Evolutionary conservation across 352 stramenopile genomes (phyloP).

Genomic region (Phytopythium helicoides): DNA sequence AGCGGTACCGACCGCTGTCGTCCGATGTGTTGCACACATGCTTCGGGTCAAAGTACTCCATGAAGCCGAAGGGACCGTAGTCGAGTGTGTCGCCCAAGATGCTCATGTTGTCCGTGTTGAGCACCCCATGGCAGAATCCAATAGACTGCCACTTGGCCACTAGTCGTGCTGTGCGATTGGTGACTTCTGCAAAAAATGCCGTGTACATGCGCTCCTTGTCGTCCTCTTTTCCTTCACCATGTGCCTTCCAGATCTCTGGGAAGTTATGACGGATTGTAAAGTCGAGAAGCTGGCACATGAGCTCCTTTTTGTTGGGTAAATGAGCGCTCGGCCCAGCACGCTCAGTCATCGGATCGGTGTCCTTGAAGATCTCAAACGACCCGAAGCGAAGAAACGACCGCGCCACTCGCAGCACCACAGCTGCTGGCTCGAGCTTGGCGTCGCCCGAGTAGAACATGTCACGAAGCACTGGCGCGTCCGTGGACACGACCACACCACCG

Average conservation of each 20-base stretch:
- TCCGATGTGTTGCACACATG: slow-evolving; percentile 86
- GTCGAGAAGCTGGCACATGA: slow-evolving; percentile 77
- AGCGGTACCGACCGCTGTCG: slow-evolving; percentile 75
- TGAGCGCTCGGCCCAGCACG: slow-evolving; percentile 64
- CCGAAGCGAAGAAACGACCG: slow-evolving; percentile 94
- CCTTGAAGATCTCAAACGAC: slow-evolving; percentile 96
- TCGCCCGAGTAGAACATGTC: slow-evolving; percentile 91
- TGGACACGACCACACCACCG: slow-evolving; percentile 71
- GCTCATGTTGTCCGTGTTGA: slow-evolving; percentile 94
- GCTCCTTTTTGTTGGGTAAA: slow-evolving; percentile 59
- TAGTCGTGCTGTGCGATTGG: slow-evolving; percentile 68
- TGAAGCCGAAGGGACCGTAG: slow-evolving; percentile 92
- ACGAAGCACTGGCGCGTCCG: slow-evolving; percentile 62
- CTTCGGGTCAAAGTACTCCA: slow-evolving; percentile 88
- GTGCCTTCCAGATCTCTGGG: slow-evolving; percentile 32
- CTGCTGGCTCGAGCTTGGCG: slow-evolving; percentile 73
- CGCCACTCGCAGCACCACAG: slow-evolving; percentile 88
- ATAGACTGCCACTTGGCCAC: slow-evolving; percentile 82
- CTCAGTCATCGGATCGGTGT: slow-evolving; percentile 55
- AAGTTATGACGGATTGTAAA: slow-evolving; percentile 78
- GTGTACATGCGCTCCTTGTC: slow-evolving; percentile 26
- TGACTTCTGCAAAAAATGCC: slow-evolving; percentile 63
- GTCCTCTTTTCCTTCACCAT: slow-evolving; percentile 2
- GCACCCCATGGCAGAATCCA: slow-evolving; percentile 90
- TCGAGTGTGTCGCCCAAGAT: slow-evolving; percentile 91